phyloP scores from a whole-genome alignment of 768 basidiomycete genomes.

The Boletus sensibilis region DNA sequence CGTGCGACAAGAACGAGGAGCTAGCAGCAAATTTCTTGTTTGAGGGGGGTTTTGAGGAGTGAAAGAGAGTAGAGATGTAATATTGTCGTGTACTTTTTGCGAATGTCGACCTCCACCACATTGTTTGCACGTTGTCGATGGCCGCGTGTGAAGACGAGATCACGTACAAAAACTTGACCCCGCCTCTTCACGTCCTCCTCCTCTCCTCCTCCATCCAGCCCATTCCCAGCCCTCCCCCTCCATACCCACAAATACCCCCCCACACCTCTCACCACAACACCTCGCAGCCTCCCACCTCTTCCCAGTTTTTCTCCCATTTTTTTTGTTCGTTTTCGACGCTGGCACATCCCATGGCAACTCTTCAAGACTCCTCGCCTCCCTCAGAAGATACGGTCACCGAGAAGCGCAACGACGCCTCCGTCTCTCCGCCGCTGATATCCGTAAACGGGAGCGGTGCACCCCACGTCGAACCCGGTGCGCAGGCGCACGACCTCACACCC shows the following conservation, averaged over 20 bases:
- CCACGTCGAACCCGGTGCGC: slow-evolving; percentile 21
- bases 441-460: slow-evolving; percentile 28
- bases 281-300: neutral
- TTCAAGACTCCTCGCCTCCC: slow-evolving; percentile 18
- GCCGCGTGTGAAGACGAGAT: slow-evolving; percentile 31
- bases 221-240: slow-evolving; percentile 5
- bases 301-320: neutral
- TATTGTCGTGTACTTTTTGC: slow-evolving; percentile 2
- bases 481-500: slow-evolving; percentile 31
- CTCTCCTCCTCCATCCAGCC: slow-evolving; percentile 13
- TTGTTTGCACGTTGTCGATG: slow-evolving; percentile 28
- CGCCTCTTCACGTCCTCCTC: slow-evolving; percentile 22
- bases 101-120: slow-evolving; percentile 10
- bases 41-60: slow-evolving; percentile 55
- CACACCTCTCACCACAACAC: neutral
- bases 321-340: neutral
- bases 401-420: slow-evolving; percentile 20
- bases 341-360: slow-evolving; percentile 23
- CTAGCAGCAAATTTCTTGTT: slow-evolving; percentile 93
- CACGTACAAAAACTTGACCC: slow-evolving; percentile 30
- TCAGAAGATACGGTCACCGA: slow-evolving; percentile 17
- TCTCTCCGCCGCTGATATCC: slow-evolving; percentile 19
- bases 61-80: neutral
- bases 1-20: slow-evolving; percentile 96
- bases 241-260: slow-evolving; percentile 33